Conservation (phyloP, 306 rosid species). For the Biancaea sappan region DNA sequence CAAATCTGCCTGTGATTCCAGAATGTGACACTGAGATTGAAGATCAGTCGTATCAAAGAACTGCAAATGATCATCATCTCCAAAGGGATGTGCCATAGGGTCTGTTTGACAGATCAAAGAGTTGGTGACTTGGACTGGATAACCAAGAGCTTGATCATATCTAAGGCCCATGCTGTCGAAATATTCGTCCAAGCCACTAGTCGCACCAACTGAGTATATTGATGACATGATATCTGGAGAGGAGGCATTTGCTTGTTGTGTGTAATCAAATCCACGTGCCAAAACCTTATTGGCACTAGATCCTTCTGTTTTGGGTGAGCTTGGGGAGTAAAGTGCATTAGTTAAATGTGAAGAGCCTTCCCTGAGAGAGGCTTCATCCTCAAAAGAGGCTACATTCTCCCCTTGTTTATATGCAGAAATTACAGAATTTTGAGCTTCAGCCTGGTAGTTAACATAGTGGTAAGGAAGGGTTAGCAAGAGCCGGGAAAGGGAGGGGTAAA, state of each 20-base stretch:
- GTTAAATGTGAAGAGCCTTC: slow-evolving; percentile 53
- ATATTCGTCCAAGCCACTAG: slow-evolving; percentile 73
- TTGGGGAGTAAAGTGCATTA: slow-evolving; percentile 44
- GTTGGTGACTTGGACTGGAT: slow-evolving; percentile 60
- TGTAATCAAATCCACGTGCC: slow-evolving; percentile 62
- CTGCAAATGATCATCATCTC: slow-evolving; percentile 67
- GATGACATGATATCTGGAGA: slow-evolving; percentile 84
- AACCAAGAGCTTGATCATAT: slow-evolving; percentile 60
- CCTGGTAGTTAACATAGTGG: slow-evolving; percentile 49
- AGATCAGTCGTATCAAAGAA: slow-evolving; percentile 62
- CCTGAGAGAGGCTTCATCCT: slow-evolving; percentile 65
- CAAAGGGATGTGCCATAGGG: slow-evolving; percentile 61
- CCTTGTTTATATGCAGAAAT: slow-evolving; percentile 65
- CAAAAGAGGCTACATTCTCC: slow-evolving; percentile 53
- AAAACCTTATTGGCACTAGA: slow-evolving; percentile 66
- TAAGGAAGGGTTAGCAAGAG: slow-evolving; percentile 30
- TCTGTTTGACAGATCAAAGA: slow-evolving; percentile 70
- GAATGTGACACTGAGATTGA: slow-evolving; percentile 50
- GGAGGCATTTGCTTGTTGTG: slow-evolving; percentile 60
- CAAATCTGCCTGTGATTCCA: slow-evolving; percentile 56
- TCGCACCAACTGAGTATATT: slow-evolving; percentile 63
- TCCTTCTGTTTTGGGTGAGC: slow-evolving; percentile 64
- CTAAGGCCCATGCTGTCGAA: slow-evolving; percentile 61
- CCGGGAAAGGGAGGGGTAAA: slow-evolving; percentile 9
- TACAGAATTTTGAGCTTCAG: slow-evolving; percentile 68